These are phyloP conservation scores for Aspergillus vadensis DNA, from an alignment of 2,329 filamentous ascomycete species.

Conservation along the genomic window DNA sequence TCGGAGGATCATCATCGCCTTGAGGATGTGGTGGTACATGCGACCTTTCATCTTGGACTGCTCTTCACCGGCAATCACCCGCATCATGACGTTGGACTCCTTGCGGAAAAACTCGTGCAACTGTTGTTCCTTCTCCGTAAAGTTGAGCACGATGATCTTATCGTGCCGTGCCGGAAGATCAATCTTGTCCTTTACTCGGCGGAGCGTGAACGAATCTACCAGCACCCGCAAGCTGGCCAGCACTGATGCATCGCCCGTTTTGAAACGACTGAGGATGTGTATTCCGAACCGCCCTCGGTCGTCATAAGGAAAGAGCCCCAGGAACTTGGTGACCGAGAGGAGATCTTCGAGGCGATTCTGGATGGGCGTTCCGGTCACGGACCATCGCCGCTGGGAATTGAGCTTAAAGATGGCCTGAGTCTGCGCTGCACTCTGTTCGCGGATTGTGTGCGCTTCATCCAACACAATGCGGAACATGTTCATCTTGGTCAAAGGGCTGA, in stretches of 20 bases:
- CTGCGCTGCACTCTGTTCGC: slow-evolving; percentile 77
- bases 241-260: slow-evolving; percentile 79
- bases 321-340: slow-evolving; percentile 80
- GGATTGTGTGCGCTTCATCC: slow-evolving; percentile 93
- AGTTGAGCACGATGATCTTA: slow-evolving; percentile 71
- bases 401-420: slow-evolving; percentile 83
- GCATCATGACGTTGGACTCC: slow-evolving; percentile 77
- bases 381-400: slow-evolving; percentile 82
- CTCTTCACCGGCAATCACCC: slow-evolving; percentile 67
- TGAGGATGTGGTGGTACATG: slow-evolving; percentile 91
- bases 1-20: slow-evolving; percentile 84
- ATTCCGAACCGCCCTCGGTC: slow-evolving; percentile 73
- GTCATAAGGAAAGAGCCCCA: slow-evolving; percentile 82
- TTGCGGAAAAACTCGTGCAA: slow-evolving; percentile 84
- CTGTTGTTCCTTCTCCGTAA: slow-evolving; percentile 70
- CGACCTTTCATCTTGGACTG: slow-evolving; percentile 74
- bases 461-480: slow-evolving; percentile 93
- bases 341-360: slow-evolving; percentile 93
- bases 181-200: slow-evolving; percentile 89
- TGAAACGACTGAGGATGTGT: slow-evolving; percentile 83
- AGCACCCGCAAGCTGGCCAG: slow-evolving; percentile 79
- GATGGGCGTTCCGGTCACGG: slow-evolving; percentile 93
- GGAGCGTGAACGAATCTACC: slow-evolving; percentile 90
- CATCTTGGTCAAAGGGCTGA: slow-evolving; percentile 69
- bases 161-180: slow-evolving; percentile 76